phyloP scores from a whole-genome alignment of 768 basidiomycete species.

The Kwoniella dendrophila region DNA sequence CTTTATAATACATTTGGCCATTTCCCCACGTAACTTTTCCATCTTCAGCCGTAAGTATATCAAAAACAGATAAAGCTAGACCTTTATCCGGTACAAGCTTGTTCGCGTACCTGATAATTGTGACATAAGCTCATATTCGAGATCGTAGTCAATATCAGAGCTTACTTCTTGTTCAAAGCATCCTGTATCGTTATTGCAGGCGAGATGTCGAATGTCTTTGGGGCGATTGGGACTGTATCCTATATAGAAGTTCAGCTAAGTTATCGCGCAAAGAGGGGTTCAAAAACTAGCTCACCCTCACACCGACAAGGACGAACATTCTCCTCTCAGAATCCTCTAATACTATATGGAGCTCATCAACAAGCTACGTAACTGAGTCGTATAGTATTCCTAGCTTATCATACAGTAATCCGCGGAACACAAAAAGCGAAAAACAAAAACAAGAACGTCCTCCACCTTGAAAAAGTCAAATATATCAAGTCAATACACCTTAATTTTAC shows the following conservation, averaged over 20 bases:
- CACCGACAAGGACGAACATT: conserved; percentile 54
- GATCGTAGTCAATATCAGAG: not conserved
- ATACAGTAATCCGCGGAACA: no score
- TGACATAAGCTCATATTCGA: not conserved
- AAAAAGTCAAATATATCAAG: not conserved
- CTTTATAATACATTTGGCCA: conserved; percentile 91
- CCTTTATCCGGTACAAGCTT: conserved; percentile 78
- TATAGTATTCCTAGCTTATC: no score
- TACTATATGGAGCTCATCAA: conserved; percentile 10
- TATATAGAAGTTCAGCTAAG: conserved; percentile 48
- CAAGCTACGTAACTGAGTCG: not conserved
- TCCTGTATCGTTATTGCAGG: conserved; percentile 76
- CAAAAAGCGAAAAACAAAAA: no score
- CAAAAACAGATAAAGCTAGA: conserved; percentile 85
- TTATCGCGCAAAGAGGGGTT: not conserved
- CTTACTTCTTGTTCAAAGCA: conserved; percentile 82
- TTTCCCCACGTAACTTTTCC: conserved; percentile 94
- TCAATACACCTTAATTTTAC: not conserved
- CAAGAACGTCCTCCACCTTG: conserved; percentile 11
- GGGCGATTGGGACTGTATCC: conserved; percentile 90
- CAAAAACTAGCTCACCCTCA: conserved; percentile 34
- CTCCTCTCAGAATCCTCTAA: not conserved
- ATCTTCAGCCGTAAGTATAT: conserved; percentile 80
- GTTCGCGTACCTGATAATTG: conserved; percentile 72
- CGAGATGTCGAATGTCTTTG: conserved; percentile 77